Base-by-base conservation (phyloP, 441 rosid genomes). In the Omphalea diandra region DNA sequence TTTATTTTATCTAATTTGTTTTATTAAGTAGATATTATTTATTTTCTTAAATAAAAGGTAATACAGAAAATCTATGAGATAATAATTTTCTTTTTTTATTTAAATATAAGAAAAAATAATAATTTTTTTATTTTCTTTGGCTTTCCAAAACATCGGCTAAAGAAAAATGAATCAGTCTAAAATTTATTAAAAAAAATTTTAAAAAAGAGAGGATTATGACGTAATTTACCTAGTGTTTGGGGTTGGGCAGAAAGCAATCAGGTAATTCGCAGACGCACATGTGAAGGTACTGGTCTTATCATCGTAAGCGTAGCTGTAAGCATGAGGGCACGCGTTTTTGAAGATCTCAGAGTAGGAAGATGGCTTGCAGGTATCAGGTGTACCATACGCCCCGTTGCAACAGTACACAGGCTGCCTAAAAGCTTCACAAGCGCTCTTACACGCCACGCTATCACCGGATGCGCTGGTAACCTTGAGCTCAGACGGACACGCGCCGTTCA, bases 251-350 rank as follows among this genome's bases (percentile, higher is more conserved):
- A 93, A 90, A 38, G 97, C 88, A 71, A 93, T 80, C 15, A 78
- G 69, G 82, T 93, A 90, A 66, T 88, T 81, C 6, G 80, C 72
- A 9, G 92, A 82, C 4, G 88, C 79, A 69, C 98, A 93, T 17
- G 97, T 93, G 83, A 93, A 93, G 68, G 97, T 93, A 74, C 97
- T 93, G 12, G 85, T 79, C 78, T 79, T 76, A 55, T 93, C 97
- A 61, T 90, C 98, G 58, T 93, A 93, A 33, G 98, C 98, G 47
- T 89, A 93, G 86, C 98, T 93, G 79, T 93, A 93, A 0, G 98
- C 96, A 69, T 59, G 77, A 26, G 97, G 98, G 26, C 98, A 94
- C 7, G 93, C 94, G 65, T 40, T 83, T 80, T 94, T 94, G 70
- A 94, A 94, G 2, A 75, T 57, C 84, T 77, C 67, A 22, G 97